phyloP scores from a whole-genome alignment of 148 eudicot species.

The Persicaria tinctoria region DNA sequence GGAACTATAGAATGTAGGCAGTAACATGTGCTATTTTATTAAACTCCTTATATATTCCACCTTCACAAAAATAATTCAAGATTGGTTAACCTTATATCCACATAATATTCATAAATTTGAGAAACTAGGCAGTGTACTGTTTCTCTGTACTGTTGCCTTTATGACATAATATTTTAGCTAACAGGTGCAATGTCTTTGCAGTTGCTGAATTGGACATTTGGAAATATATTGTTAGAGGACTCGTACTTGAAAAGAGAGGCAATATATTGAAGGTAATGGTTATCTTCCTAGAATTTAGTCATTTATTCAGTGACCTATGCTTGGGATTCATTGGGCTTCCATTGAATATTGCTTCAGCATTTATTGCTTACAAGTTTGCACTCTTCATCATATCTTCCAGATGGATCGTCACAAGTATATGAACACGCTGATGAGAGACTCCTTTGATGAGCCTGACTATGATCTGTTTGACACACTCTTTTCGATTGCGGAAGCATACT shows the following conservation, averaged over 20 bases:
- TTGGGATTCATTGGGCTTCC: no score
- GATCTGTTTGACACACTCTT: no score
- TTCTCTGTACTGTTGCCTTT: background rate
- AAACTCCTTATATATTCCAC: no score
- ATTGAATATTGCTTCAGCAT: no score
- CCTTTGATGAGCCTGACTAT: no score
- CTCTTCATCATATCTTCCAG: conserved; percentile 32
- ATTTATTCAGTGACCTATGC: background rate
- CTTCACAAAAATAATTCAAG: no score
- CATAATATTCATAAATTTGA: no score
- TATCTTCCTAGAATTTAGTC: background rate
- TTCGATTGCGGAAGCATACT: conserved; percentile 87
- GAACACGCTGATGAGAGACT: no score
- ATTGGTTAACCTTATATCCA: no score
- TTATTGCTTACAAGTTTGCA: no score
- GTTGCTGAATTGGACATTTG: conserved; percentile 84
- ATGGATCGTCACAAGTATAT: conserved; percentile 97
- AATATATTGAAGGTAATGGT: conserved; percentile 78
- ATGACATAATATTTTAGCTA: background rate
- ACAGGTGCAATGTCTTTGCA: conserved; percentile 24
- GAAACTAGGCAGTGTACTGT: background rate
- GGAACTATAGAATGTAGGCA: no score
- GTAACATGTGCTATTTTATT: no score
- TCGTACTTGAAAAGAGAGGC: conserved; percentile 94
- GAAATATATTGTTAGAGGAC: conserved; percentile 96